phyloP scores from a whole-genome alignment of 306 rosid genomes.

The Trifolium pratense region DNA sequence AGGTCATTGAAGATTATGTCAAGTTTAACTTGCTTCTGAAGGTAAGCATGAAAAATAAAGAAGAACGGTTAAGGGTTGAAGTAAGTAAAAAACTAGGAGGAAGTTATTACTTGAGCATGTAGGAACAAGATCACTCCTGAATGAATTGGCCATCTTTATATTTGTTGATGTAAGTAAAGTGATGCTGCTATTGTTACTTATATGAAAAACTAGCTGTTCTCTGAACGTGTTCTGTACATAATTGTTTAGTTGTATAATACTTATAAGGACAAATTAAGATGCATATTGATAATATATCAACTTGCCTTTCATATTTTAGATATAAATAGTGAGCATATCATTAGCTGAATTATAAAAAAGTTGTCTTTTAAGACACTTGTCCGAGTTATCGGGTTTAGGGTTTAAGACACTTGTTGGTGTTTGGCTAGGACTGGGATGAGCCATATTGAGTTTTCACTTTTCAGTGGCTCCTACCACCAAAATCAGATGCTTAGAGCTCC shows the following conservation, averaged over 20 bases:
- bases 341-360: neutral
- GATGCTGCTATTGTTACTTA: too few species aligned
- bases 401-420: neutral
- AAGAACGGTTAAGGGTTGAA: slow-evolving; percentile 47
- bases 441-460: neutral
- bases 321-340: slow-evolving; percentile 20
- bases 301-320: neutral
- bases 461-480: neutral
- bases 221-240: too few species aligned
- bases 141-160: neutral
- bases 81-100: slow-evolving; percentile 46
- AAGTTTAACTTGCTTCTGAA: slow-evolving; percentile 50
- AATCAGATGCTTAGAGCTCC: neutral
- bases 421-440: neutral
- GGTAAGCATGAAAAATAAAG: slow-evolving; percentile 46
- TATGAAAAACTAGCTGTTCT: too few species aligned
- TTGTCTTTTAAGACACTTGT: too few species aligned
- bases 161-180: neutral
- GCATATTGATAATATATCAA: too few species aligned
- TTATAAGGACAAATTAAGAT: too few species aligned
- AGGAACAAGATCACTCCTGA: slow-evolving; percentile 4
- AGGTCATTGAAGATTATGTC: slow-evolving; percentile 59
- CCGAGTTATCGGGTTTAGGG: too few species aligned
- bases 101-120: slow-evolving; percentile 26
- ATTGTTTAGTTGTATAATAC: too few species aligned